A percentile compares a stretch with the other conserved stretches of the same genome.
Conservation (phyloP, 352 stramenopile species). For the Phytophthora vignae region DNA sequence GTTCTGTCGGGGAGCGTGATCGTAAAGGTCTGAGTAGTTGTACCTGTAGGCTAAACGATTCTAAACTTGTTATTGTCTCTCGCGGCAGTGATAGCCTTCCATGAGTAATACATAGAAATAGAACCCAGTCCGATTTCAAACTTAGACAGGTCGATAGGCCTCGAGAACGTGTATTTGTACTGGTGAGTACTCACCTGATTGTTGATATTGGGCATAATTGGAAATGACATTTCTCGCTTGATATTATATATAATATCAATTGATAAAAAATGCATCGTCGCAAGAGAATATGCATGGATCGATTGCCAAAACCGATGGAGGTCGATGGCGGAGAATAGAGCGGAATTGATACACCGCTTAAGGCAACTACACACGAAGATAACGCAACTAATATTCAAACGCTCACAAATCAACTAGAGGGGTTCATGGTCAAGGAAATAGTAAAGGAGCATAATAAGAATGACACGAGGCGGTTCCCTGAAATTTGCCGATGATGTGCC, state of each 20-base stretch:
- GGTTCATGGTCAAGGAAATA: neutral
- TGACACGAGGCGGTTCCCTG: too few species aligned
- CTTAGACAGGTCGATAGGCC: neutral
- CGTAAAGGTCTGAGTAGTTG: too few species aligned
- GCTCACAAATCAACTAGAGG: neutral
- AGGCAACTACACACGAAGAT: neutral
- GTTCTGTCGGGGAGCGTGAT: neutral
- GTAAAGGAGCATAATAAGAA: neutral
- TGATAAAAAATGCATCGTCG: neutral
- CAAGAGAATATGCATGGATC: too few species aligned
- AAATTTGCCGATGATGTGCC: too few species aligned
- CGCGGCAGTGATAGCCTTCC: neutral
- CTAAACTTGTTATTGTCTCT: neutral
- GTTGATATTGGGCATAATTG: neutral
- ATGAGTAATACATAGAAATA: neutral
- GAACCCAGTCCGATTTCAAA: neutral
- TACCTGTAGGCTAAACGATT: neutral
- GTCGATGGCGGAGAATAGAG: neutral
- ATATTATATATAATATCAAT: neutral
- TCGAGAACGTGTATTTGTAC: neutral
- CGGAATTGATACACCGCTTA: neutral
- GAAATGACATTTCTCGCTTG: neutral
- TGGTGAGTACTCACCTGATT: neutral
- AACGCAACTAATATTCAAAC: neutral
- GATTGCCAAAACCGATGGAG: too few species aligned